These are phyloP conservation scores for Calocybe cyanea DNA, from an alignment of 768 basidiomycete genomes.

Conservation along the genomic window DNA sequence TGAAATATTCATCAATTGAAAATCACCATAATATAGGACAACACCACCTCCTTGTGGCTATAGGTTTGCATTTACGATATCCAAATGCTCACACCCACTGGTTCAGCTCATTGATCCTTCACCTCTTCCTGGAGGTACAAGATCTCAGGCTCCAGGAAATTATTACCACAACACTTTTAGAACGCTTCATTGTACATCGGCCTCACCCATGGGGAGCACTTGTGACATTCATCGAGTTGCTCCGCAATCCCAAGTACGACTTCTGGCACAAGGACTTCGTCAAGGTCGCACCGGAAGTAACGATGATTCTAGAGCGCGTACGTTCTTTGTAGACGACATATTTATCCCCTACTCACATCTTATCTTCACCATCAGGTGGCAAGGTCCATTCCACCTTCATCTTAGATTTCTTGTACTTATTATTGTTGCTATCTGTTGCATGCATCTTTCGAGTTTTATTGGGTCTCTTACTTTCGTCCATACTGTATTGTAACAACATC, in stretches of 20 bases:
- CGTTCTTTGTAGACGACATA: too few relatives aligned
- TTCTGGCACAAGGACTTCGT: conserved; percentile 90
- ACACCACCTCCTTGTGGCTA: conserved; percentile 90
- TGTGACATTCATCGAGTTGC: conserved; percentile 90
- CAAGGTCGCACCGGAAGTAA: conserved; percentile 82
- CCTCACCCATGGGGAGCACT: conserved; percentile 97
- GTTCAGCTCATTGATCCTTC: conserved; percentile 89
- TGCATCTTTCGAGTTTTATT: conserved; percentile 66
- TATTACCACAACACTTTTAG: conserved; percentile 85
- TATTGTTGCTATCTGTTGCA: conserved; percentile 76
- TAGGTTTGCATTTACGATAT: conserved; percentile 93
- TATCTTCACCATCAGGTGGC: conserved; percentile 52
- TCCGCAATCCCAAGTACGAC: conserved; percentile 86
- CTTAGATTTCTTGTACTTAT: conserved; percentile 66
- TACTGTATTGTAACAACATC: conserved; percentile 86
- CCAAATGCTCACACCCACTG: conserved; percentile 98
- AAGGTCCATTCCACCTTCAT: conserved; percentile 65
- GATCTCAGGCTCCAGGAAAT: conserved; percentile 78
- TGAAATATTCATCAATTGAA: neutral
- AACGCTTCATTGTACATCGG: conserved; percentile 89
- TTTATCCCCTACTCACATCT: too few relatives aligned
- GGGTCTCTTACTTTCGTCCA: conserved; percentile 54
- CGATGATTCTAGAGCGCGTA: conserved; percentile 80
- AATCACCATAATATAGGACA: conserved; percentile 55
- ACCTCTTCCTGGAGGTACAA: conserved; percentile 79